Conservation (phyloP, 2,329 filamentous ascomycete species). For the Blastomyces silverae region DNA sequence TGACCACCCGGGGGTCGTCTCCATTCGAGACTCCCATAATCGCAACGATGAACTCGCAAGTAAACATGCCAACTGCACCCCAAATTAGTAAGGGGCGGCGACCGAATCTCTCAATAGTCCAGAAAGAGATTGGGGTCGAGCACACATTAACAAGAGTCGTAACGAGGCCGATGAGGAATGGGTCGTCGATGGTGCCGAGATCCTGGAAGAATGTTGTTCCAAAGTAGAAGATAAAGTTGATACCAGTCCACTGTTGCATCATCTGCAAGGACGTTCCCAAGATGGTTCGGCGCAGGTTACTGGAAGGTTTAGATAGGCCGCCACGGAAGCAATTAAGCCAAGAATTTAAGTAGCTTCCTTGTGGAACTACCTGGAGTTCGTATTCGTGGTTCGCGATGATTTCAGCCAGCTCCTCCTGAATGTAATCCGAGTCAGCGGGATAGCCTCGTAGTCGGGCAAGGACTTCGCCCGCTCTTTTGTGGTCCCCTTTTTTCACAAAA, state of each 20-base stretch:
- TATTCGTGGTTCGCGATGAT: slow-evolving; percentile 86
- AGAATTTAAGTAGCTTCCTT: slow-evolving; percentile 56
- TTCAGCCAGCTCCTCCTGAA: slow-evolving; percentile 73
- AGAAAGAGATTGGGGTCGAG: slow-evolving; percentile 84
- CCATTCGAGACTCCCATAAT: slow-evolving; percentile 63
- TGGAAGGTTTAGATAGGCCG: slow-evolving; percentile 47
- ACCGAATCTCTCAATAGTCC: slow-evolving; percentile 71
- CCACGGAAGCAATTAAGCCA: slow-evolving; percentile 63
- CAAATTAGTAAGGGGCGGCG: slow-evolving; percentile 72
- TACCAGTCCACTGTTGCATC: slow-evolving; percentile 77
- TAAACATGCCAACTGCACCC: slow-evolving; percentile 73
- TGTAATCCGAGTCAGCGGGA: slow-evolving; percentile 62
- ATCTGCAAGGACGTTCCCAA: slow-evolving; percentile 68
- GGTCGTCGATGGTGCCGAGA: slow-evolving; percentile 66
- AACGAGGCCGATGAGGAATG: slow-evolving; percentile 76
- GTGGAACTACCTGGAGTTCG: slow-evolving; percentile 62
- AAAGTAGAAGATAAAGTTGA: slow-evolving; percentile 88
- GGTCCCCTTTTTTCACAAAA: slow-evolving; percentile 69
- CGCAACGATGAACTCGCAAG: slow-evolving; percentile 81
- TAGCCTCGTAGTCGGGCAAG: slow-evolving; percentile 68
- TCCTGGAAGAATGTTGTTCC: slow-evolving; percentile 78
- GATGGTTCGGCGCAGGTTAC: slow-evolving; percentile 59
- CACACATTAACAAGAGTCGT: slow-evolving; percentile 82
- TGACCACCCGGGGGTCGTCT: slow-evolving; percentile 39
- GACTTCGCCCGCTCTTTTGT: slow-evolving; percentile 56